Evolutionary conservation across 2,329 filamentous ascomycete genomes (phyloP), one percentile per base, ranked within the genome.

Genomic region (Phialophora macrospora): DNA sequence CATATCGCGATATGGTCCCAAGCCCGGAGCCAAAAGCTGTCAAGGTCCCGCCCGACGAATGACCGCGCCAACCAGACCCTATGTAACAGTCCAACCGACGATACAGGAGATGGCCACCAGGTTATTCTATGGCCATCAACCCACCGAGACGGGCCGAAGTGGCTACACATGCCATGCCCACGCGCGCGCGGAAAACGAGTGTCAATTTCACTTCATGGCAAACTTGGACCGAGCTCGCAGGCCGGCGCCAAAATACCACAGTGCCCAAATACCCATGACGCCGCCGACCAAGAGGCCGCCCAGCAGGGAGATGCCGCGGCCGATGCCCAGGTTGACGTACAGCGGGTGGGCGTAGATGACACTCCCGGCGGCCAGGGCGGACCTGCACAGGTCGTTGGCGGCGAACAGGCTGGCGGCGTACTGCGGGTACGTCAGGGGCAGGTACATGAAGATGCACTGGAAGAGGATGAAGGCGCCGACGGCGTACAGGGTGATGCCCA

Each of bases 151-250:
- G 28, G 6, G 28, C 28, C 28, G 28, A 6, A 28, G 28, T 28
- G 7, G 7, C 6, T 28, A 6, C 4, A 6, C 4, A n/a, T 32
- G 9, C 11, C 30, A 32, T 11, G 9, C 30, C 30, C 30, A 12
- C 9, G 12, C 32, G 9, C 3, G 1, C 30, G 24, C n/a, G 24
- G 3, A 28, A 12, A 34, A 34, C 32, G 9, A 34, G 9, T 7
- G 28, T 4, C 46, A 49, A 24, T 20, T 20, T 51, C 24, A 55
- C 22, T 20, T 32, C 60, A 59, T 52, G 48, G 65, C 69, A 30
- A 88, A 89, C 75, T 82, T 84, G 75, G 84, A 87, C 73, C 84
- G 78, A 6, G 82, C 77, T 65, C 87, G 81, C 65, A 89, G 74
- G 57, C 74, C 78, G 26, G 80, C 83, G 2, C 87, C 86, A 65